These are phyloP conservation scores for Eucalyptus guilfoylei DNA, from an alignment of 345 rosid genomes.

Conservation along the genomic window DNA sequence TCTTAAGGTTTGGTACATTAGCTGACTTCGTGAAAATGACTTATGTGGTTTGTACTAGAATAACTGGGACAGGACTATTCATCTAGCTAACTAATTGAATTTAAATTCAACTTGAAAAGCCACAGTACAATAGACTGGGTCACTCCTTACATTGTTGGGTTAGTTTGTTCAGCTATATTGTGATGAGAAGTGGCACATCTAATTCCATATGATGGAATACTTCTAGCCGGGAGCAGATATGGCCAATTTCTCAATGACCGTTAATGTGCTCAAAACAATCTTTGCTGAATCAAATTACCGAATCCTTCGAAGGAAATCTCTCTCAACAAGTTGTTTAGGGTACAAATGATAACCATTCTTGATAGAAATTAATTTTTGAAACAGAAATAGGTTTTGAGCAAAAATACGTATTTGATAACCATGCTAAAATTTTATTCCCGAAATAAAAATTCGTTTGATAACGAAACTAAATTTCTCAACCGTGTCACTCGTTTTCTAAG, in stretches of 20 bases:
- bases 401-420: rapidly evolving
- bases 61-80: not conserved
- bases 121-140: not conserved
- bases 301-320: too few species aligned
- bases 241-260: not conserved
- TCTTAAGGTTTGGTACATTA: not conserved
- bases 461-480: too few species aligned
- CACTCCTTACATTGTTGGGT: not conserved
- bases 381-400: rapidly evolving
- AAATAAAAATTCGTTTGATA: too few species aligned
- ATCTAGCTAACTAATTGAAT: not conserved
- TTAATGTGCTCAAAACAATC: too few species aligned
- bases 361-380: too few species aligned
- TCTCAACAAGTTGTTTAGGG: rapidly evolving
- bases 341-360: rapidly evolving
- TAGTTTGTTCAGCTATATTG: not conserved
- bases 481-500: too few species aligned
- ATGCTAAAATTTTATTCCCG: rapidly evolving
- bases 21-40: not conserved
- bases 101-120: not conserved
- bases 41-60: not conserved
- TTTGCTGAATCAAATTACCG: too few species aligned
- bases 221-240: not conserved
- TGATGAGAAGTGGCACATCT: not conserved
- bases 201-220: not conserved